Evolutionary conservation across 2,329 filamentous ascomycete genomes (phyloP).

Genomic region (Ustilaginoidea virens): DNA sequence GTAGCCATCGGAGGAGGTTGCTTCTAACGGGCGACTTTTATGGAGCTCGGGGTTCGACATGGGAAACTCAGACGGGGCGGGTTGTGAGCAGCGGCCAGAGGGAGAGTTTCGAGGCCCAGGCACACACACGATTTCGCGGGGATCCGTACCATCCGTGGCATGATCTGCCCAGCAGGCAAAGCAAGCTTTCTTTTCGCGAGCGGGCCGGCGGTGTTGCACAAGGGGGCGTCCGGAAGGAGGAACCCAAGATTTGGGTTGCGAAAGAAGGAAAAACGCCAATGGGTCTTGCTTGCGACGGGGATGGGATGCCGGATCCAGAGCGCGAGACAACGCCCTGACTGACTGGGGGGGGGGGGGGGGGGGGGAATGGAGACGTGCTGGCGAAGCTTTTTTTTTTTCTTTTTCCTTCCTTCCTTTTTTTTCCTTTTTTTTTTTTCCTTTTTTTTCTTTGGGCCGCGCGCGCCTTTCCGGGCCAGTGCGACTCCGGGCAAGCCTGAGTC

Average conservation of each 20-base stretch:
- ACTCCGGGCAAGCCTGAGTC: too few relatives aligned
- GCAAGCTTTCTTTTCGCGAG: slow-evolving; percentile 1
- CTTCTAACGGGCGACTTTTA: slow-evolving; percentile 22
- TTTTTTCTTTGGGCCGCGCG: neutral
- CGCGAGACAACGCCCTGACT: slow-evolving; percentile 7
- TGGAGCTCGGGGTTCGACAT: slow-evolving; percentile 19
- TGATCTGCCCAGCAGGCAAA: too few relatives aligned
- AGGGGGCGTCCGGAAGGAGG: slow-evolving; percentile 4
- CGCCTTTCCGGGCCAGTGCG: too few relatives aligned
- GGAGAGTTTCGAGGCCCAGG: too few relatives aligned
- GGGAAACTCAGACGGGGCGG: slow-evolving; percentile 11
- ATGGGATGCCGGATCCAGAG: slow-evolving; percentile 6
- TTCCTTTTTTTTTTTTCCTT: neutral
- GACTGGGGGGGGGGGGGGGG: too few relatives aligned
- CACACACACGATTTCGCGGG: too few relatives aligned
- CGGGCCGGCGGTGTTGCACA: slow-evolving; percentile 3
- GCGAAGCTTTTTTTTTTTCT: slow-evolving; percentile 1
- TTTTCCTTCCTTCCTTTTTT: neutral
- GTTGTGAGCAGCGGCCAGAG: slow-evolving; percentile 3
- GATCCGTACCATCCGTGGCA: too few relatives aligned
- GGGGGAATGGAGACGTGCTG: slow-evolving; percentile 3
- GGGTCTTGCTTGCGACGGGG: too few relatives aligned
- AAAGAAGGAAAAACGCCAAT: slow-evolving; percentile 1
- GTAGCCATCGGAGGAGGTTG: slow-evolving; percentile 7
- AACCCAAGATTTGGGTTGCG: slow-evolving; percentile 4